Conservation (phyloP, 345 rosid genomes). For the Eucalyptus marginata region DNA sequence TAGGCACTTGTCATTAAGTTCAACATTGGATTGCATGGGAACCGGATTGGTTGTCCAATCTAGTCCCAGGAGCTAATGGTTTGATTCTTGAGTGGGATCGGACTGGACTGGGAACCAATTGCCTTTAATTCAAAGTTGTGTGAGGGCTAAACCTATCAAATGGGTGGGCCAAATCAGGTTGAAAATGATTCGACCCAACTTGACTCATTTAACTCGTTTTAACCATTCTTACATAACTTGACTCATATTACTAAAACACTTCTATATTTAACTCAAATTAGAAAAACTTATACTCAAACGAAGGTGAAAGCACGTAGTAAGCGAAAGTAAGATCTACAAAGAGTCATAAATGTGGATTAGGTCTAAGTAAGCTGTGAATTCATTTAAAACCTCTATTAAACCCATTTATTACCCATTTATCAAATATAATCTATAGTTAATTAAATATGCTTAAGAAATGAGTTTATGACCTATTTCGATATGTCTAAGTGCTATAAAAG, state of each 20-base stretch:
- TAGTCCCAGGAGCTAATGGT: too few relatives aligned
- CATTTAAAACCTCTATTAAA: too few relatives aligned
- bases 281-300: rapidly evolving
- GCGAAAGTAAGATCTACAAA: too few relatives aligned
- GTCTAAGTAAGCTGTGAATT: too few relatives aligned
- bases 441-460: too few relatives aligned
- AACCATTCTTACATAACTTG: too few relatives aligned
- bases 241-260: too few relatives aligned
- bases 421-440: too few relatives aligned
- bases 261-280: neutral
- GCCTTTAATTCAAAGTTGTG: neutral
- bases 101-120: neutral
- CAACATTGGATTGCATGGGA: neutral
- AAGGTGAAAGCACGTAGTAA: rapidly evolving
- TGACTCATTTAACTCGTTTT: rapidly evolving
- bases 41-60: too few relatives aligned
- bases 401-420: too few relatives aligned
- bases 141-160: neutral
- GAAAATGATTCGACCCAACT: neutral
- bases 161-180: neutral
- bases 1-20: neutral
- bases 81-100: neutral
- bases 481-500: neutral
- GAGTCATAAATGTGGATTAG: too few relatives aligned
- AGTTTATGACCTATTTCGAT: neutral